Evolutionary conservation across 352 stramenopile genomes (phyloP), one percentile per base, ranked within the genome.

Genomic region (Phytophthora pluvialis): DNA sequence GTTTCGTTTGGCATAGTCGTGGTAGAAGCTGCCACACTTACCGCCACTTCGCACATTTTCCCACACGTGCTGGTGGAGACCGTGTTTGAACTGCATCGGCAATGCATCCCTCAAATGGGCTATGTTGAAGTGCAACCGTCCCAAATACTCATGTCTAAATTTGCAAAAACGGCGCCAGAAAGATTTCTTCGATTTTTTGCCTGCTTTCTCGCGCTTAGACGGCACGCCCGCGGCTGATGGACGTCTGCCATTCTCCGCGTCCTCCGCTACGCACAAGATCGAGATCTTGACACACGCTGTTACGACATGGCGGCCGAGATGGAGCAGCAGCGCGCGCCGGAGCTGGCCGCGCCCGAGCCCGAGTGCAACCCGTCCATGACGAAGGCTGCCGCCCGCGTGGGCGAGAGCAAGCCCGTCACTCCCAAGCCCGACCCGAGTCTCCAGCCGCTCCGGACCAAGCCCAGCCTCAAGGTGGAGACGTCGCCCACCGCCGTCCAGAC

Each of bases 151-250:
- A 50, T 0, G 32, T 48, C 53, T 60, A 70, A 61, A 70, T 62
- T 63, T 62, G 40, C 16, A 8, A 66, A 65, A 70, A 38, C 3
- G 3, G 18, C 3, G 3, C 12, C 21, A 66, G 25, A 66, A 75
- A 75, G 67, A 75, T 76, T 76, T 76, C 63, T 72, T 72, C 66
- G 57, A 72, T 74, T 59, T 78, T 49, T 72, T 65, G 39, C 56
- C 48, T 32, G 25, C 40, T 33, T 29, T 45, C 35, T 45, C 38
- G 26, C 25, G 9, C 39, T 16, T 16, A 16, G 16, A 16, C 39
- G 15, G 12, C 28, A 28, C 50, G 28, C 39, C 21, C 33, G 21
- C 16, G 12, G 28, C 59, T 50, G 49, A 69, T 77, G 65, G 60
- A 69, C 56, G 51, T 61, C 33, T 60, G 60, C 64, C 70, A 74